Conservation (phyloP, 192 early-diverging fungal genomes). For the Powellomyces hirtus region DNA sequence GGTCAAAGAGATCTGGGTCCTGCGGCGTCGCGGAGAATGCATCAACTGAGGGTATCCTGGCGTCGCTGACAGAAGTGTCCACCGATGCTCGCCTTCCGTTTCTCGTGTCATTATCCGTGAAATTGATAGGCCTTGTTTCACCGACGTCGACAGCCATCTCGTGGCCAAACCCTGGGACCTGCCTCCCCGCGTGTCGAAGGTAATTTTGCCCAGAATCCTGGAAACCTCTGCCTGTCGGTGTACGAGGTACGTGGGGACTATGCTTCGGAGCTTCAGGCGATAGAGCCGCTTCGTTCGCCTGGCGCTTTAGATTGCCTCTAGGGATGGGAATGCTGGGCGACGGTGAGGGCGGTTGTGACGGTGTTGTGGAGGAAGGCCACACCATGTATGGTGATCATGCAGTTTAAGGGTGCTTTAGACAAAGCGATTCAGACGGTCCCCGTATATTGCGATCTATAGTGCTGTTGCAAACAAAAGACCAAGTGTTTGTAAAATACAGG, state of each 20-base stretch:
- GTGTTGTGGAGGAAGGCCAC: background rate
- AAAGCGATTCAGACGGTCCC: no score
- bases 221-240: conserved; percentile 18
- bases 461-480: no score
- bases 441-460: no score
- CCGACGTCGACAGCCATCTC: background rate
- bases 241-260: conserved; percentile 25
- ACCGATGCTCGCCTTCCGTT: background rate
- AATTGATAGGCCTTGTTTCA: background rate
- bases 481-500: no score
- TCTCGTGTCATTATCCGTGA: background rate
- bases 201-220: conserved; percentile 5
- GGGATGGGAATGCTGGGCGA: conserved; percentile 11
- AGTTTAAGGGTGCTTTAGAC: no score
- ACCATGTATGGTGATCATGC: conserved; percentile 11
- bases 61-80: background rate
- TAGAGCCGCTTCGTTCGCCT: conserved; percentile 22
- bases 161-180: background rate
- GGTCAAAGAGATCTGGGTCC: background rate
- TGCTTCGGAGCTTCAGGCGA: conserved; percentile 23
- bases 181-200: background rate
- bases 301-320: conserved; percentile 10
- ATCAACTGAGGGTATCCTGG: background rate
- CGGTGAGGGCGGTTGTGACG: background rate
- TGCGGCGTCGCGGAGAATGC: background rate